Conservation (phyloP, 768 basidiomycete genomes). For the Lepiota brunneoincarnata region DNA sequence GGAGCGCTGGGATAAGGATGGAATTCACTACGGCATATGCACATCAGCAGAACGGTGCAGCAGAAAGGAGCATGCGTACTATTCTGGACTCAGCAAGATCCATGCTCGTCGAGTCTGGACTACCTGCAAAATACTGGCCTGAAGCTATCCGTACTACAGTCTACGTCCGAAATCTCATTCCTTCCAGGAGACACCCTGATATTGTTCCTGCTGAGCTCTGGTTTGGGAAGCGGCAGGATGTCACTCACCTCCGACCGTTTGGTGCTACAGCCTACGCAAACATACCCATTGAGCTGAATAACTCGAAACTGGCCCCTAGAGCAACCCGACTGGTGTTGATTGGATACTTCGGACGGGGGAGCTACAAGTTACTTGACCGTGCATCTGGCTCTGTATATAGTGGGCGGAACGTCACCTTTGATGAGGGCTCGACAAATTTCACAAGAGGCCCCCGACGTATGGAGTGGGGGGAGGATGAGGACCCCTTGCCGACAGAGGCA, state of each 20-base stretch:
- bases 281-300: slow-evolving; percentile 19
- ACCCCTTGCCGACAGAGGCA: no score
- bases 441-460: slow-evolving; percentile 19
- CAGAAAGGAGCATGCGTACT: no score
- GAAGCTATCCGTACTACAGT: no score
- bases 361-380: slow-evolving; percentile 16
- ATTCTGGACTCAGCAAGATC: no score
- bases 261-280: no score
- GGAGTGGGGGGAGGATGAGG: background rate
- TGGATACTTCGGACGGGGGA: slow-evolving; percentile 15
- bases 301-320: slow-evolving; percentile 16
- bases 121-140: no score
- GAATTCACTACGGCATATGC: background rate
- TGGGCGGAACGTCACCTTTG: slow-evolving; percentile 20
- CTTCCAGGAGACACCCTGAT: slow-evolving; percentile 17
- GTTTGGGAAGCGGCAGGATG: slow-evolving; percentile 14
- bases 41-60: slow-evolving; percentile 13
- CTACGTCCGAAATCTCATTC: slow-evolving; percentile 23
- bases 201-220: slow-evolving; percentile 16
- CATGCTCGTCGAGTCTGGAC: no score
- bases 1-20: no score
- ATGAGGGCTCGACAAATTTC: slow-evolving; percentile 18
- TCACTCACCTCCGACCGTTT: slow-evolving; percentile 24
- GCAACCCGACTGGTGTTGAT: slow-evolving; percentile 18
- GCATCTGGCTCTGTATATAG: slow-evolving; percentile 10